Percentiles rank a stretch among this genome's conserved stretches.
Conservation (phyloP, 75 land plant genomes). For the Ceratopteris richardii region DNA sequence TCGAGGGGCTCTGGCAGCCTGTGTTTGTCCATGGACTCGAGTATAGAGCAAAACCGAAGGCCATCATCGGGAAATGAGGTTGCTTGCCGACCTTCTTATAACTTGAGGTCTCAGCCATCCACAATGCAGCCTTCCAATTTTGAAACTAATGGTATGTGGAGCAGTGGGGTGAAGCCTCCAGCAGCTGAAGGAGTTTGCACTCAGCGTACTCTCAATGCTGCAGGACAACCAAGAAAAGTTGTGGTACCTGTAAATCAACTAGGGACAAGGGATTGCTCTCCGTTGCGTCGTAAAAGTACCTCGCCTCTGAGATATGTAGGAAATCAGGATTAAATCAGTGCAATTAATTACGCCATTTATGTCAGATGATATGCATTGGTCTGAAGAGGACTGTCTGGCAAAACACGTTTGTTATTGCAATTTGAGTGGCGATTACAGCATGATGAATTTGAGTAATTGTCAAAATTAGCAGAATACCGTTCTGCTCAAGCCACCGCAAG, state of each 20-base stretch:
- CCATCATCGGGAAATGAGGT: background rate
- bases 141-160: slow-evolving; percentile 8
- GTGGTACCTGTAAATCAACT: slow-evolving; percentile 12
- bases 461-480: no score
- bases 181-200: slow-evolving; percentile 17
- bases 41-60: background rate
- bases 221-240: slow-evolving; percentile 39
- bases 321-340: no score
- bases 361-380: no score
- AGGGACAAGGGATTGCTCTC: slow-evolving; percentile 2
- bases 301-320: slow-evolving; percentile 2
- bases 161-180: slow-evolving; percentile 7
- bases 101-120: background rate
- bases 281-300: slow-evolving; percentile 1
- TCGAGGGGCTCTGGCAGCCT: background rate
- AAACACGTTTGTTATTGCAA: no score
- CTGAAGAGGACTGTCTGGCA: no score
- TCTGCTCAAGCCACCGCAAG: no score
- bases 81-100: background rate
- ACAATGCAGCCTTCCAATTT: background rate
- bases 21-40: background rate
- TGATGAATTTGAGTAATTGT: no score
- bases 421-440: no score
- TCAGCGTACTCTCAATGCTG: slow-evolving; percentile 30
- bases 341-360: no score